phyloP scores from a whole-genome alignment of 495 filamentous ascomycete species.

The Penicillium arizonense region DNA sequence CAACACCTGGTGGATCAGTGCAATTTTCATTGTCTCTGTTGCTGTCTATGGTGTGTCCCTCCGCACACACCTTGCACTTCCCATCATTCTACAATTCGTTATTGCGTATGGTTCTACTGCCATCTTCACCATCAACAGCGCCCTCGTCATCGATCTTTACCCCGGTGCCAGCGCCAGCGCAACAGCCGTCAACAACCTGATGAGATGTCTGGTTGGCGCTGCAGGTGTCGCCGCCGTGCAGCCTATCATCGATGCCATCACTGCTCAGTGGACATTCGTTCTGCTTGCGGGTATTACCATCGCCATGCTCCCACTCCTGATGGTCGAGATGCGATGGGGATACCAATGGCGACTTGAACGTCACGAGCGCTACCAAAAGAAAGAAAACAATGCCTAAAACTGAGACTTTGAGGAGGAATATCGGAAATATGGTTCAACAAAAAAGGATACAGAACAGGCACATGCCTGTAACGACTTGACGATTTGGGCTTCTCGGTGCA shows the following conservation, averaged over 20 bases:
- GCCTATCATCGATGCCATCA: conserved; percentile 61
- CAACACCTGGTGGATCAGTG: conserved; percentile 43
- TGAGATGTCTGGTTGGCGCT: conserved; percentile 65
- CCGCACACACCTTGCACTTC: conserved; percentile 45
- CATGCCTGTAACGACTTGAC: conserved; percentile 15
- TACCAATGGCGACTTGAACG: conserved; percentile 41
- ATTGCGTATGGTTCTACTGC: conserved; percentile 42
- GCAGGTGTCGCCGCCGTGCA: conserved; percentile 60
- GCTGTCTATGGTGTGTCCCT: conserved; percentile 29
- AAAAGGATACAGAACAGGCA: not conserved
- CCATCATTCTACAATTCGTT: conserved; percentile 56
- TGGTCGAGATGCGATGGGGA: conserved; percentile 43
- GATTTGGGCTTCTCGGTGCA: conserved; percentile 11
- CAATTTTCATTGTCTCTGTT: conserved; percentile 31
- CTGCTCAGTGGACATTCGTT: conserved; percentile 58
- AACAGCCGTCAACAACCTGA: conserved; percentile 70
- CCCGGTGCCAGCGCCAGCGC: conserved; percentile 60
- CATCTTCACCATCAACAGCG: conserved; percentile 56
- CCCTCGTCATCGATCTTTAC: conserved; percentile 66
- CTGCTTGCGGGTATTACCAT: conserved; percentile 51
- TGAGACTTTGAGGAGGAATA: not conserved
- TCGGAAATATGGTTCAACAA: not conserved
- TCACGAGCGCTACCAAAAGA: conserved; percentile 19
- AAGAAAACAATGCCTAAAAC: conserved; percentile 1
- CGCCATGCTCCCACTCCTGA: conserved; percentile 34